Evolutionary conservation across 2,329 filamentous ascomycete species (phyloP).

Genomic region (Colletotrichum sp.): DNA sequence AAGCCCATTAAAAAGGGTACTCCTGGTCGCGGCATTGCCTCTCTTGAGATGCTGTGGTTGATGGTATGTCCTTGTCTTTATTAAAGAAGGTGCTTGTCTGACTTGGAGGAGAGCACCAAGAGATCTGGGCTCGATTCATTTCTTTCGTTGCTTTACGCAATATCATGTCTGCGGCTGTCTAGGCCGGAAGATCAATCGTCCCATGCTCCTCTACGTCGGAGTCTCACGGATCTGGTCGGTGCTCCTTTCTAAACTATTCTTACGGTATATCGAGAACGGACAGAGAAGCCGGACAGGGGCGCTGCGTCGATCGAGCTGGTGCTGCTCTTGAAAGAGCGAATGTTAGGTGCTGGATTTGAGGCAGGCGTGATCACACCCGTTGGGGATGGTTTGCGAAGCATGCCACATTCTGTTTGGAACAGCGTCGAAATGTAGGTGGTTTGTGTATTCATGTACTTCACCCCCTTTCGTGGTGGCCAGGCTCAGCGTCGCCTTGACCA

Average conservation of each 20-base stretch:
- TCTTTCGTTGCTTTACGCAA: background rate
- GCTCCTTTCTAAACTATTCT: background rate
- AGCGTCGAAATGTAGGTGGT: rapidly evolving
- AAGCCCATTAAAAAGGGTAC: background rate
- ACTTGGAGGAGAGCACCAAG: background rate
- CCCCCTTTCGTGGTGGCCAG: background rate
- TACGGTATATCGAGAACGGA: background rate
- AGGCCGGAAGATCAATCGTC: background rate
- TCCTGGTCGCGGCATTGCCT: rapidly evolving
- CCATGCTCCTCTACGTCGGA: background rate
- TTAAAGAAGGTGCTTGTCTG: background rate
- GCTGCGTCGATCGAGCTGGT: rapidly evolving
- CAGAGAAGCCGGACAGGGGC: rapidly evolving
- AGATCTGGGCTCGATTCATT: background rate
- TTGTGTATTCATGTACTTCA: background rate
- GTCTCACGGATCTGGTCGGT: rapidly evolving
- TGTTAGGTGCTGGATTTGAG: background rate
- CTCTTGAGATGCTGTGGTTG: background rate
- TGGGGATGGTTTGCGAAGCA: background rate
- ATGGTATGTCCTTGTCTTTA: background rate
- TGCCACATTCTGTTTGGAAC: background rate
- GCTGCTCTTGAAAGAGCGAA: background rate
- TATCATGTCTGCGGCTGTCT: background rate
- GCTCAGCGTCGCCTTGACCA: background rate
- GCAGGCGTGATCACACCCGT: background rate